Conservation (phyloP, 257 asterid species). For the Echium plantagineum region DNA sequence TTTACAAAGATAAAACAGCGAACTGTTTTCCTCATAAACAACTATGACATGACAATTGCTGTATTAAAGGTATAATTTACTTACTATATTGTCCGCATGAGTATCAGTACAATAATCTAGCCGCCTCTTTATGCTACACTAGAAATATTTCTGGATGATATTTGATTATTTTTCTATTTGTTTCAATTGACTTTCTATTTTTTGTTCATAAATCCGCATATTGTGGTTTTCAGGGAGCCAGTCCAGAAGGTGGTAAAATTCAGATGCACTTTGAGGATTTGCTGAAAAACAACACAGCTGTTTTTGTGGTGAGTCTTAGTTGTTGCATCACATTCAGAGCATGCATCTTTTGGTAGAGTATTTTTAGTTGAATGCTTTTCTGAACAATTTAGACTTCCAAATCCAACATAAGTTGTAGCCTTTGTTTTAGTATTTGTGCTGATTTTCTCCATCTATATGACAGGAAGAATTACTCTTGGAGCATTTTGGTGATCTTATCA, state of each 20-base stretch:
- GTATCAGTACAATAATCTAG: not conserved
- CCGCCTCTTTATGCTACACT: not conserved
- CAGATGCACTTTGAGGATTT: conserved; percentile 85
- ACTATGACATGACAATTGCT: conserved; percentile 93
- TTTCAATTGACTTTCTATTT: not conserved
- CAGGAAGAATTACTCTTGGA: conserved; percentile 89
- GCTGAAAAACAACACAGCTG: conserved; percentile 70
- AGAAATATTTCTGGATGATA: not conserved
- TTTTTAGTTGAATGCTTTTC: not conserved
- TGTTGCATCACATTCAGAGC: not conserved
- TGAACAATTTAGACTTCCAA: not conserved
- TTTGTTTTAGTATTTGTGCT: not conserved
- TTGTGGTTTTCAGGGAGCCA: conserved; percentile 71
- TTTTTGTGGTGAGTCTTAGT: conserved; percentile 59
- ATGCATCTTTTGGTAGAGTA: not conserved
- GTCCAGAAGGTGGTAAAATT: conserved; percentile 88
- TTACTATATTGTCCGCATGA: not conserved
- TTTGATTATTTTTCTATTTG: not conserved
- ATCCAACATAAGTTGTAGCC: not conserved
- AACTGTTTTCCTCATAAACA: conserved; percentile 85
- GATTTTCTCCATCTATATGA: conserved; percentile 6
- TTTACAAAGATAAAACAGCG: conserved; percentile 71
- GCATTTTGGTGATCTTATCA: conserved; percentile 78
- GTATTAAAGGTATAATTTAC: conserved; percentile 65
- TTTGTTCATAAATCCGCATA: not conserved